Conservation (phyloP, 2,329 filamentous ascomycete species). For the Trichoderma cornu-damae region DNA sequence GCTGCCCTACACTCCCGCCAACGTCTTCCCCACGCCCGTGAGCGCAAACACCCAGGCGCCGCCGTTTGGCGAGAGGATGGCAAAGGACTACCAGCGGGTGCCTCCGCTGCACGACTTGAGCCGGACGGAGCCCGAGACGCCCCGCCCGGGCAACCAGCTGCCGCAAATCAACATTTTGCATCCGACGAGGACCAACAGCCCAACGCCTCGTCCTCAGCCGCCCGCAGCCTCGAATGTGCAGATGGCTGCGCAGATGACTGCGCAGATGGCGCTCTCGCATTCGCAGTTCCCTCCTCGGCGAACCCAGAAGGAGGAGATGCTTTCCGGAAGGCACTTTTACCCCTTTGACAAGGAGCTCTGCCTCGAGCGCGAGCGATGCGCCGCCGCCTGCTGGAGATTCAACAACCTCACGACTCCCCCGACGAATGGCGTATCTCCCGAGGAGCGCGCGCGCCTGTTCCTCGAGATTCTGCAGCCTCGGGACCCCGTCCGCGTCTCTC, state of each 20-base stretch:
- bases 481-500: slow-evolving; percentile 52
- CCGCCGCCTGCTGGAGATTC: slow-evolving; percentile 74
- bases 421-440: slow-evolving; percentile 61
- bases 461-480: slow-evolving; percentile 64
- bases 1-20: slow-evolving; percentile 50
- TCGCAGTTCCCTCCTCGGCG: slow-evolving; percentile 44
- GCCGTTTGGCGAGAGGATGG: slow-evolving; percentile 45
- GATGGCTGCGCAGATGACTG: slow-evolving; percentile 54
- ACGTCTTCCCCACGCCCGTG: slow-evolving; percentile 57
- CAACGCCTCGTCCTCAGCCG: slow-evolving; percentile 36
- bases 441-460: slow-evolving; percentile 66
- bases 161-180: slow-evolving; percentile 56
- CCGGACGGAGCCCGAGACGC: slow-evolving; percentile 51
- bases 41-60: slow-evolving; percentile 49
- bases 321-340: slow-evolving; percentile 70
- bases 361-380: slow-evolving; percentile 80
- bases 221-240: slow-evolving; percentile 43
- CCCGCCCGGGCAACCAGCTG: slow-evolving; percentile 46
- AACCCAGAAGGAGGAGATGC: slow-evolving; percentile 87
- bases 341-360: slow-evolving; percentile 73
- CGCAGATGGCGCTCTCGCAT: slow-evolving; percentile 55
- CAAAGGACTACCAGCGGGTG: slow-evolving; percentile 57
- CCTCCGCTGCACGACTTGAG: slow-evolving; percentile 56
- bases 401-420: slow-evolving; percentile 74
- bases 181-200: slow-evolving; percentile 46